Evolutionary conservation across 345 rosid species (phyloP).

Genomic region (Camelina laxa): DNA sequence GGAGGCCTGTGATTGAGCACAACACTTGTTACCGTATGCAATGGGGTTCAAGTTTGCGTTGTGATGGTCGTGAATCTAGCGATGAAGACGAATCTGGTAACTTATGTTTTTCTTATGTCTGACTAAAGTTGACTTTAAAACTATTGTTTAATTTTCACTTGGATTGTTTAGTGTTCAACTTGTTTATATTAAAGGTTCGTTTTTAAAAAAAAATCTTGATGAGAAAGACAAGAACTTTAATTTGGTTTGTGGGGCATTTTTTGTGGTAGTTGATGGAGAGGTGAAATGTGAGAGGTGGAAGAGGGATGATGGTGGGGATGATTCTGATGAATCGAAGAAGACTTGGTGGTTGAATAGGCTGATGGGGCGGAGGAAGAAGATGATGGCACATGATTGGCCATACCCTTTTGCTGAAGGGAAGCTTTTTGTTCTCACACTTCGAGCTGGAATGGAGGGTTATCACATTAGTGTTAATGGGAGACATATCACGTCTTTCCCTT

Average conservation of each 20-base stretch:
- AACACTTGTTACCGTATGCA: slow-evolving; percentile 79
- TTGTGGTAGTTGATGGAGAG: slow-evolving; percentile 74
- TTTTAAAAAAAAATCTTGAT: neutral
- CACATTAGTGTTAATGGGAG: slow-evolving; percentile 87
- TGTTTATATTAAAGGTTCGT: slow-evolving; percentile 1
- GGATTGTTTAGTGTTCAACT: neutral
- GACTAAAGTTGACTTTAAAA: slow-evolving; percentile 28
- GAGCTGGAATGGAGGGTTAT: slow-evolving; percentile 96
- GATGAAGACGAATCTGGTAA: slow-evolving; percentile 77
- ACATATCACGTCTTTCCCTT: slow-evolving; percentile 91
- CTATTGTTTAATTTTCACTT: slow-evolving; percentile 27
- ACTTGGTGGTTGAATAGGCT: slow-evolving; percentile 91
- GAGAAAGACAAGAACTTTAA: neutral
- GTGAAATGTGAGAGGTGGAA: slow-evolving; percentile 95
- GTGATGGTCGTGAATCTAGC: slow-evolving; percentile 76
- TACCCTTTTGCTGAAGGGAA: slow-evolving; percentile 81
- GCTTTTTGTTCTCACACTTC: slow-evolving; percentile 83
- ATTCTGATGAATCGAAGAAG: slow-evolving; percentile 65
- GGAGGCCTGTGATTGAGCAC: slow-evolving; percentile 69
- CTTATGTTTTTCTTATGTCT: neutral
- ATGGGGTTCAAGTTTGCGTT: slow-evolving; percentile 72
- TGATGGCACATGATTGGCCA: slow-evolving; percentile 70
- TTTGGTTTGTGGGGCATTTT: slow-evolving; percentile 8
- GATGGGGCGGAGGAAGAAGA: slow-evolving; percentile 75
- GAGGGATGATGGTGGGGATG: slow-evolving; percentile 47